Conservation (phyloP, 306 rosid genomes). For the Fagus sylvatica region DNA sequence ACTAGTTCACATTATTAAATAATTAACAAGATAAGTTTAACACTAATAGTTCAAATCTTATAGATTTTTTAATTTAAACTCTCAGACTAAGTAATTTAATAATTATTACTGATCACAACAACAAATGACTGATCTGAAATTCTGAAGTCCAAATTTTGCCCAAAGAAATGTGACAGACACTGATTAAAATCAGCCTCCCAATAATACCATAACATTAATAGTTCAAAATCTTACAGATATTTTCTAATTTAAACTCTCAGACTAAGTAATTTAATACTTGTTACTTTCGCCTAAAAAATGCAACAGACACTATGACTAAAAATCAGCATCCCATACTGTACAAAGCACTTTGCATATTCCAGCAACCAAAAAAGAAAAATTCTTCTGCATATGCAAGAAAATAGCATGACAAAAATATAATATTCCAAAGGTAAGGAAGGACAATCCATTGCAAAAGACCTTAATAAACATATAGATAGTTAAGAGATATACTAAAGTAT, state of each 20-base stretch:
- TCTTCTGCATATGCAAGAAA: not conserved
- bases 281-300: slow-evolving; percentile 1
- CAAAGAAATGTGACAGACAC: too few species aligned
- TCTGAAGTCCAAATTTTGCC: too few species aligned
- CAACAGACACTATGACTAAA: not conserved
- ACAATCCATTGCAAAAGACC: slow-evolving; percentile 10
- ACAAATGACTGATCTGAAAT: too few species aligned
- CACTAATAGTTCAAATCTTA: not conserved
- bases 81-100: not conserved
- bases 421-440: not conserved
- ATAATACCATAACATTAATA: not conserved
- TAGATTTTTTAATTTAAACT: not conserved
- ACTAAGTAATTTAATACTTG: not conserved
- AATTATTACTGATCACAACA: not conserved
- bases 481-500: not conserved
- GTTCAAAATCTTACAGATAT: not conserved
- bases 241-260: not conserved
- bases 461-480: slow-evolving; percentile 2
- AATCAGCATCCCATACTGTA: not conserved
- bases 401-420: not conserved
- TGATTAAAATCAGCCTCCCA: too few species aligned
- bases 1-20: too few species aligned
- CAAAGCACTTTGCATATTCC: not conserved
- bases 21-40: not conserved
- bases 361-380: not conserved